phyloP scores from a whole-genome alignment of 1,139 yeast species.

The Pichia kudriavzevii region DNA sequence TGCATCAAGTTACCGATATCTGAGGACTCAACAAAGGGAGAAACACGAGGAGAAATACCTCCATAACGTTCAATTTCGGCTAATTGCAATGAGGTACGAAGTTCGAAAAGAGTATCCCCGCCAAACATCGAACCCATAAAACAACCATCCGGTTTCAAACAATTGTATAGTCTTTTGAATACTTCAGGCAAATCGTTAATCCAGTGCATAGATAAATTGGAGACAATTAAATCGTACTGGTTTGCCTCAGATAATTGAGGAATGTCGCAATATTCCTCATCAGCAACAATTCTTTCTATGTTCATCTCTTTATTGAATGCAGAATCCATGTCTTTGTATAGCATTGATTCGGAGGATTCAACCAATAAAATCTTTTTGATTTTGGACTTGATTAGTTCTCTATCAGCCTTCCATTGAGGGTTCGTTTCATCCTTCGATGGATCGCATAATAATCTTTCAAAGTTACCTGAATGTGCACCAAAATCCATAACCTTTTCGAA shows the following conservation, averaged over 20 bases:
- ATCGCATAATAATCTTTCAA: conserved; percentile 29
- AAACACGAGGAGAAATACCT: conserved; percentile 71
- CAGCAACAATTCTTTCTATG: conserved; percentile 46
- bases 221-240: conserved; percentile 63
- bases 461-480: conserved; percentile 67
- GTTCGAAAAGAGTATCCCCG: conserved; percentile 76
- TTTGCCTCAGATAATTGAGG: conserved; percentile 31
- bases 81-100: conserved; percentile 70
- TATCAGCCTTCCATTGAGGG: conserved; percentile 42
- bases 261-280: conserved; percentile 56
- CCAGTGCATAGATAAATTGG: conserved; percentile 78
- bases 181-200: conserved; percentile 71
- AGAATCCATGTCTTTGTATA: conserved; percentile 42
- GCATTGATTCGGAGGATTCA: conserved; percentile 51
- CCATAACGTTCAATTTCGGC: conserved; percentile 79
- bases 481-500: conserved; percentile 58
- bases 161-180: conserved; percentile 47
- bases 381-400: conserved; percentile 41
- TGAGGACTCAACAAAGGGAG: conserved; percentile 72
- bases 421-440: conserved; percentile 20
- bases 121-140: conserved; percentile 81
- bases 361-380: conserved; percentile 57
- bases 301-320: conserved; percentile 38
- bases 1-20: conserved; percentile 71
- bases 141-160: conserved; percentile 74